phyloP scores from a whole-genome alignment of 163 green algal species.

The Chlamydomonas reinhardtii region DNA sequence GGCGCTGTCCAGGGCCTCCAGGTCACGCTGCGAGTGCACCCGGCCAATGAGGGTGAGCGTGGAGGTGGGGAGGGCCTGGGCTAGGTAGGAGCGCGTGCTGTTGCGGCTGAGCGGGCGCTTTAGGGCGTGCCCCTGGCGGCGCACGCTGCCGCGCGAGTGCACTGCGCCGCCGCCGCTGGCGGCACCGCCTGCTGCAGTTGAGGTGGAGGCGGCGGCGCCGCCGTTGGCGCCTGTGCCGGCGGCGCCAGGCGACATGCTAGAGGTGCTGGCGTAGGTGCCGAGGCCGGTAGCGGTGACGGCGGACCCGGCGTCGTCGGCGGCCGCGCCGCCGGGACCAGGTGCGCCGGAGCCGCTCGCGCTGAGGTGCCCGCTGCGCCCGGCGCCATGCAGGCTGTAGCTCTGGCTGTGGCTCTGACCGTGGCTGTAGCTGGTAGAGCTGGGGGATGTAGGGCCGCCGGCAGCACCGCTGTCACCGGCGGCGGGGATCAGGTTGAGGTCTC shows the following conservation, averaged over 20 bases:
- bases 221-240: too few species aligned
- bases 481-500: too few species aligned
- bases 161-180: not conserved
- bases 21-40: conserved; percentile 16
- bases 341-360: not conserved
- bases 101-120: conserved; percentile 34
- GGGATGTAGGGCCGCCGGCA: too few species aligned
- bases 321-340: too few species aligned
- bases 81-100: conserved; percentile 30
- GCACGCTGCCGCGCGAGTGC: conserved; percentile 9
- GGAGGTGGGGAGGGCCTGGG: conserved; percentile 18
- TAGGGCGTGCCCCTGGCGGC: conserved; percentile 7
- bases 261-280: too few species aligned
- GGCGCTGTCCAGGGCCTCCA: not conserved
- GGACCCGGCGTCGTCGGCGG: too few species aligned
- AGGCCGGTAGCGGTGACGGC: too few species aligned
- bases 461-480: not conserved
- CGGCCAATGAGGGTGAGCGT: conserved; percentile 32
- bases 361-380: not conserved
- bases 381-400: too few species aligned
- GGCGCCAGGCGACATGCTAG: too few species aligned
- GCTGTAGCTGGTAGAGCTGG: not conserved
- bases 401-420: not conserved
- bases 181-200: too few species aligned
- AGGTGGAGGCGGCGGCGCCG: too few species aligned